Conservation (phyloP, 176 grass and related monocot genomes). For the Lolium multiflorum region DNA sequence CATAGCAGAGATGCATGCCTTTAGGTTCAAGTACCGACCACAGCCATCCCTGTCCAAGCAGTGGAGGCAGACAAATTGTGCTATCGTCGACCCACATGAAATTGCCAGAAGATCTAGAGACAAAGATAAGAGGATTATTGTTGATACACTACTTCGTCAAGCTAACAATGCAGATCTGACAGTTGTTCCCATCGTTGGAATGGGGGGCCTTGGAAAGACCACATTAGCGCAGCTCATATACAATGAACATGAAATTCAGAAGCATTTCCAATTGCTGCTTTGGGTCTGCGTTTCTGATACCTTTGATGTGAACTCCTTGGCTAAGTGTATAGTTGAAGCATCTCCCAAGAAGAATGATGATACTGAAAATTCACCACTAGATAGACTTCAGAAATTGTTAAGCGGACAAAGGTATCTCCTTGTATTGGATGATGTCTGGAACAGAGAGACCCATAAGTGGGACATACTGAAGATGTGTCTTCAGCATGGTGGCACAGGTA, state of each 20-base stretch:
- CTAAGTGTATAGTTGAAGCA: no score
- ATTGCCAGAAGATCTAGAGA: not conserved
- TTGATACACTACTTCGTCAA: not conserved
- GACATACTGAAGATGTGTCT: no score
- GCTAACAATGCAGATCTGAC: not conserved
- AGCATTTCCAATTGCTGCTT: no score
- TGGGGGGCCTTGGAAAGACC: not conserved
- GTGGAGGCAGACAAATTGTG: not conserved
- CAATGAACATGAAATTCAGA: no score
- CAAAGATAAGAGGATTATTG: not conserved
- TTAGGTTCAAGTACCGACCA: not conserved
- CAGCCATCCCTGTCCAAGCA: not conserved
- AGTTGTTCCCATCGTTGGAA: not conserved
- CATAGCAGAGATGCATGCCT: not conserved
- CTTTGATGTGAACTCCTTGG: no score
- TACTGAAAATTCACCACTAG: not conserved
- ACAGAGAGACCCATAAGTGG: slow-evolving; percentile 13
- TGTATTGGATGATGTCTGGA: not conserved
- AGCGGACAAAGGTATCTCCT: not conserved
- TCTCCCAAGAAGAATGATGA: not conserved
- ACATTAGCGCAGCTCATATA: no score
- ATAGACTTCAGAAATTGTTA: not conserved
- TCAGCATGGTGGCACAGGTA: no score
- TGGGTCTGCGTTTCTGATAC: no score
- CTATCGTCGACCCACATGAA: not conserved